phyloP scores from a whole-genome alignment of 2,329 filamentous ascomycete genomes.

The Nannizziopsis barbatae region DNA sequence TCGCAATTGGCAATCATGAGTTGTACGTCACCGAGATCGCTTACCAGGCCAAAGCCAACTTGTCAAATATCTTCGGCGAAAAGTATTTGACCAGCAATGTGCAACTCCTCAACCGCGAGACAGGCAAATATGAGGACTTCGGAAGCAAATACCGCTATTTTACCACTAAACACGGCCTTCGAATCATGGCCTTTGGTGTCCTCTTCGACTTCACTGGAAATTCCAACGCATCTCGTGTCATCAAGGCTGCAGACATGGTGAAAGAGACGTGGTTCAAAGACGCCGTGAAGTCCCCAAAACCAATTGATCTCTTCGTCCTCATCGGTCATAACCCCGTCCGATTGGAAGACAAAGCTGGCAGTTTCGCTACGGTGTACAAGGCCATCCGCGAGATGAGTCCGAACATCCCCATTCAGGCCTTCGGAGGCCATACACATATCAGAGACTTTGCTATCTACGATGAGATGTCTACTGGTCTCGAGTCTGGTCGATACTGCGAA shows the following conservation, averaged over 20 bases:
- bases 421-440: constrained; percentile 55
- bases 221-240: constrained; percentile 51
- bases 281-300: constrained; percentile 43
- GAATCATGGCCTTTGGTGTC: constrained; percentile 45
- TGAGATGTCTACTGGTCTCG: constrained; percentile 48
- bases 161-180: constrained; percentile 38
- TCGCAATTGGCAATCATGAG: constrained; percentile 53
- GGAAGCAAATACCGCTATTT: constrained; percentile 42
- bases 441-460: constrained; percentile 56
- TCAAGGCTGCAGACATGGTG: constrained; percentile 42
- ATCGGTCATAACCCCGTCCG: constrained; percentile 53
- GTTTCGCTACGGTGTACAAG: constrained; percentile 42
- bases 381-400: constrained; percentile 49
- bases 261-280: constrained; percentile 51
- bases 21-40: constrained; percentile 52
- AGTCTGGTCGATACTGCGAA: constrained; percentile 57
- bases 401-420: constrained; percentile 51
- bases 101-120: constrained; percentile 37
- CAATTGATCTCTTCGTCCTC: constrained; percentile 53
- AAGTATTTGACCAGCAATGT: constrained; percentile 46
- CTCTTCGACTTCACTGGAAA: constrained; percentile 45
- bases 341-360: constrained; percentile 32
- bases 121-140: constrained; percentile 36
- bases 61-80: constrained; percentile 48
- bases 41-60: constrained; percentile 50